phyloP scores from a whole-genome alignment of 495 filamentous ascomycete genomes.

The Hyaloscypha hepaticicola region DNA sequence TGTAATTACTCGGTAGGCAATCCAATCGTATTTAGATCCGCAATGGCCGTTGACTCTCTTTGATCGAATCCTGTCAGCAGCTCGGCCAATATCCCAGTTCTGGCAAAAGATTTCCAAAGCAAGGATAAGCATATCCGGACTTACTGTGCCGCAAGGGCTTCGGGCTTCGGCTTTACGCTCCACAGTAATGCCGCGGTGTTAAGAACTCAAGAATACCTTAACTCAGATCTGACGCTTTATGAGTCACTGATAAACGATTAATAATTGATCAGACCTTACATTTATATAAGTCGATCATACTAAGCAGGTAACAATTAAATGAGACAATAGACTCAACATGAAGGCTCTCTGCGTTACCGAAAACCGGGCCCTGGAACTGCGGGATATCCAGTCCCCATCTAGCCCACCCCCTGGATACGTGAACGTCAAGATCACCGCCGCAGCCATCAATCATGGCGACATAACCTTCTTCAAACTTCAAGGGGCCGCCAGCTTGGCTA shows the following conservation, averaged over 20 bases:
- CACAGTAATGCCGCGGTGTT: not conserved
- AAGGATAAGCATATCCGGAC: too few relatives aligned
- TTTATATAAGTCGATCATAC: too few relatives aligned
- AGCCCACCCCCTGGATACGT: not conserved
- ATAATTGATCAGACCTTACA: not conserved
- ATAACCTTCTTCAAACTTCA: not conserved
- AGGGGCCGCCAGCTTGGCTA: not conserved
- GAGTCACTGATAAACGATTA: not conserved
- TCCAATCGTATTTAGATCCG: too few relatives aligned
- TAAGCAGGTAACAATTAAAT: not conserved
- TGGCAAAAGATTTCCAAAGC: too few relatives aligned
- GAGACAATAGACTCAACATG: not conserved
- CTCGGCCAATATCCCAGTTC: too few relatives aligned
- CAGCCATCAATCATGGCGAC: constrained; percentile 1
- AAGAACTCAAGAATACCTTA: too few relatives aligned
- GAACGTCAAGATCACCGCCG: not conserved
- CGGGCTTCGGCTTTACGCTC: too few relatives aligned
- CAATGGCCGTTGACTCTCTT: too few relatives aligned
- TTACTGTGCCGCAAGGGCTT: too few relatives aligned
- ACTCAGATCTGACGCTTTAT: too few relatives aligned
- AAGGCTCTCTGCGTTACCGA: not conserved
- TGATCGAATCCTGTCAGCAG: too few relatives aligned
- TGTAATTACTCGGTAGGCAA: too few relatives aligned
- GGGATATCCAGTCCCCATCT: not conserved
- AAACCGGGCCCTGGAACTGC: not conserved